Base-by-base conservation (phyloP, 1,284 basidiomycete genomes). In the Caloboletus inedulis region DNA sequence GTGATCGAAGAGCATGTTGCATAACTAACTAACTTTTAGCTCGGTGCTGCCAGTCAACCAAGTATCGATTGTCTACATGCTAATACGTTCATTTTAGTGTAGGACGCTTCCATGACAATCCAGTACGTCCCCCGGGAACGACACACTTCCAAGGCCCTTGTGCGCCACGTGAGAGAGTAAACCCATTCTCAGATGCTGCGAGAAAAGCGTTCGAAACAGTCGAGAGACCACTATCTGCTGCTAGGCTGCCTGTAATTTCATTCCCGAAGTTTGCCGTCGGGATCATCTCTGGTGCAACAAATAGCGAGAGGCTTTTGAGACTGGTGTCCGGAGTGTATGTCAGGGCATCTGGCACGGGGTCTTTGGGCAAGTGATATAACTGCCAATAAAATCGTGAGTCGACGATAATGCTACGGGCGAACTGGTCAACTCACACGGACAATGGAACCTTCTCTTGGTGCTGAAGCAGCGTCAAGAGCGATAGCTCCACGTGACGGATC, bases 401-500 rank as follows among this genome's bases (percentile, higher is more conserved):
- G 35, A 44, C 27, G 8, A 21, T 27, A 29, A 44, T 14, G 13
- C 13, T 8, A 10, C 29, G 9, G 13, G 18, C 7, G 29, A 35
- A 36, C 4, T 3, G 31, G 51, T 27, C 21, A 35, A 51, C 75
- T 53, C 57, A 87, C 89, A 72, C 85, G 81, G n/a, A 91, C 81
- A 2, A 64, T 62, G 14, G 81, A 72, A 4, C 87, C 87, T 2
- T 72, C 66, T 1, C 64, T 61, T 0, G 89, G 82, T 3, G 88
- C 81, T 25, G 74, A 75, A 34, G 81, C 75, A 16, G 81, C 77
- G 33, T 88, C 85, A 1, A 94, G 73, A 0, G 88, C 82, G 16
- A 94, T 74, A 0, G 82, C 81, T 0, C 92, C 92, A 9, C 88
- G 77, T 21, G 82, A 83, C 0, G 89, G 91, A 66, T 91, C 91